Conservation (phyloP, 2,329 filamentous ascomycete species). For the Nothophoma quercina region DNA sequence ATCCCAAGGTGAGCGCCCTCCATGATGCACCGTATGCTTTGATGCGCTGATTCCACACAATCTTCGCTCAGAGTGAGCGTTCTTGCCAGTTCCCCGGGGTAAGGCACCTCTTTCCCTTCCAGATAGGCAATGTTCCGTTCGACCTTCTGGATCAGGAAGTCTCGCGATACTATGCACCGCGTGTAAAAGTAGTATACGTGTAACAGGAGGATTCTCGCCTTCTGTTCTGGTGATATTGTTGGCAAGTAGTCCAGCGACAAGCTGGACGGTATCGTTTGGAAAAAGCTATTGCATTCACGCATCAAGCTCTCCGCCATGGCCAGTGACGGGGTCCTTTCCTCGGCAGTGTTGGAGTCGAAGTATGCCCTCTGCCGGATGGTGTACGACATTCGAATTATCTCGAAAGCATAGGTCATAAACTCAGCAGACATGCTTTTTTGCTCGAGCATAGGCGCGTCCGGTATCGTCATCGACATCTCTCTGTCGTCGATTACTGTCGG, state of each 20-base stretch:
- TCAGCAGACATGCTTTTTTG: conserved; percentile 26
- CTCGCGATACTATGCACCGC: conserved; percentile 35
- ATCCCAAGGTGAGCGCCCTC: conserved; percentile 23
- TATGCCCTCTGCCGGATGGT: conserved; percentile 33
- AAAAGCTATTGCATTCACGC: conserved; percentile 30
- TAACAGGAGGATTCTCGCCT: conserved; percentile 25
- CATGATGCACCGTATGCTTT: conserved; percentile 31
- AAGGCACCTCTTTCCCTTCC: conserved; percentile 16
- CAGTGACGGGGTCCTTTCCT: conserved; percentile 30
- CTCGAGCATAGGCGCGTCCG: conserved; percentile 29
- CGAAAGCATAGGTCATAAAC: conserved; percentile 19
- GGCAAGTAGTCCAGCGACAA: conserved; percentile 17
- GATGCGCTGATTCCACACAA: conserved; percentile 36
- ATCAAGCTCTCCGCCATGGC: conserved; percentile 29
- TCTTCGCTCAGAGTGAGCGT: conserved; percentile 32
- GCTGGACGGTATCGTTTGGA: conserved; percentile 22
- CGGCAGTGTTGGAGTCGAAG: conserved; percentile 27
- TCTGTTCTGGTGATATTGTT: conserved; percentile 19
- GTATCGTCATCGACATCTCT: conserved; percentile 31
- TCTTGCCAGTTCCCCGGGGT: conserved; percentile 23
- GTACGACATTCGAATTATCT: conserved; percentile 29
- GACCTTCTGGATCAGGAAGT: conserved; percentile 34
- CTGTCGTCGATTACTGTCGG: conserved; percentile 37
- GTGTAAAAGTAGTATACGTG: conserved; percentile 35
- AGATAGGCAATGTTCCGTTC: conserved; percentile 28